Evolutionary conservation across 1,284 basidiomycete genomes (phyloP), one percentile per base, ranked within the genome.

Genomic region (Athelia psychrophila): DNA sequence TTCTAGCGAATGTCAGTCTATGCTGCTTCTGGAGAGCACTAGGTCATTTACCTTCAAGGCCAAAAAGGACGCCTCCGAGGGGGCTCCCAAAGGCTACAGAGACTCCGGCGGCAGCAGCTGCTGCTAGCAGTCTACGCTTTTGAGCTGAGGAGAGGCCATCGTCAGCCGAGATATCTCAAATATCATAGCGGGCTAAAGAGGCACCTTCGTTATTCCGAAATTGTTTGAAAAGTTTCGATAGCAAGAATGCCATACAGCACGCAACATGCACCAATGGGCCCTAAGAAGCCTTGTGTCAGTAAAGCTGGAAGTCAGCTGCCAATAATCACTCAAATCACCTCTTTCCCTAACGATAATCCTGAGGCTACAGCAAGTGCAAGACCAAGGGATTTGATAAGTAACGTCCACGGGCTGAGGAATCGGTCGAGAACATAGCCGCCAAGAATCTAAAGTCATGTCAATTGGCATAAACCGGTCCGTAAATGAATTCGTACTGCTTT

Each of bases 321-420:
- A 30, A 13, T 13, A 5, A 6, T 13, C 27, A n/a, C 9, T 47
- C 25, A 6, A 46, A 62, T 40, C 48, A 77, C 83, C 70, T 88
- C 85, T 68, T 91, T 91, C 10, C 88, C 88, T 19, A 91, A 69
- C 2, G 86, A 88, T 15, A 91, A 71, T 0, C 88, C 88, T 10
- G 86, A 89, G 0, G 86, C 86, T n/a, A 91, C 88, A 1, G 87
- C 77, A 9, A 93, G 76, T 5, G 88, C 86, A 27, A 93, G 74
- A 6, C 89, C 90, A 44, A 92, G 67, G 0, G 84, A 81, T 65
- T 93, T 93, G 61, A 90, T 88, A 40, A 89, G 68, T 16, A 90
- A 75, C 0, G 84, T 88, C 85, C 84, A 87, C 0, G 84, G 78
- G n/a, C 81, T 77, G 10, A 90, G 72, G 61, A 88, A 88, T 1